Evolutionary conservation across 768 basidiomycete species (phyloP).

Genomic region (Sistotremastrum niveocremeum): DNA sequence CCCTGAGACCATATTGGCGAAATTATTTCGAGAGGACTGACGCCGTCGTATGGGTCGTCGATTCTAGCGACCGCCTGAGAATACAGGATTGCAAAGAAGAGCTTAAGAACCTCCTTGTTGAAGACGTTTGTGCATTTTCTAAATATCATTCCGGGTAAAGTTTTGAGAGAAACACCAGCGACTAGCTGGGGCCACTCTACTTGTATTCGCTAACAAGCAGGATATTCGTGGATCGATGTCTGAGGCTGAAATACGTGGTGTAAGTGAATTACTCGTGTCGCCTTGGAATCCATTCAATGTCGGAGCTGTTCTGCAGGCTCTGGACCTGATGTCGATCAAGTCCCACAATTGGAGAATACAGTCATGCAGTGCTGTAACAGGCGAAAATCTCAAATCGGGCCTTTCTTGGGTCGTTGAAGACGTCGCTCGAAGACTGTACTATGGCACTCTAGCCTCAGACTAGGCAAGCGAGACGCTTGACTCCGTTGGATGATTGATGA

Average conservation of each 20-base stretch:
- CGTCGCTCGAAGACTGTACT: conserved; percentile 79
- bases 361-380: conserved; percentile 87
- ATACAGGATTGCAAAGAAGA: conserved; percentile 86
- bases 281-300: conserved; percentile 1
- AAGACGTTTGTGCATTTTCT: conserved; percentile 57
- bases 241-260: conserved; percentile 69
- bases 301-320: conserved; percentile 34
- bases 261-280: conserved; percentile 24
- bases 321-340: conserved; percentile 67
- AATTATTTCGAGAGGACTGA: conserved; percentile 99
- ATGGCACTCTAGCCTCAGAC: conserved; percentile 29
- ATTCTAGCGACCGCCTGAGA: conserved; percentile 83
- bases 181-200: conserved; percentile 86
- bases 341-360: conserved; percentile 86
- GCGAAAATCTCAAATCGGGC: conserved; percentile 69
- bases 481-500: no score
- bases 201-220: conserved; percentile 97
- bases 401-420: conserved; percentile 89
- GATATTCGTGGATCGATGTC: conserved; percentile 84
- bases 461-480: no score
- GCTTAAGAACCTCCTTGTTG: conserved; percentile 70
- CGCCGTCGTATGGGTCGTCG: conserved; percentile 97
- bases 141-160: not conserved
- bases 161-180: conserved; percentile 34
- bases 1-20: conserved; percentile 93